Evolutionary conservation across 2,329 filamentous ascomycete species (phyloP).

Genomic region (Daldinia eschscholtzii): DNA sequence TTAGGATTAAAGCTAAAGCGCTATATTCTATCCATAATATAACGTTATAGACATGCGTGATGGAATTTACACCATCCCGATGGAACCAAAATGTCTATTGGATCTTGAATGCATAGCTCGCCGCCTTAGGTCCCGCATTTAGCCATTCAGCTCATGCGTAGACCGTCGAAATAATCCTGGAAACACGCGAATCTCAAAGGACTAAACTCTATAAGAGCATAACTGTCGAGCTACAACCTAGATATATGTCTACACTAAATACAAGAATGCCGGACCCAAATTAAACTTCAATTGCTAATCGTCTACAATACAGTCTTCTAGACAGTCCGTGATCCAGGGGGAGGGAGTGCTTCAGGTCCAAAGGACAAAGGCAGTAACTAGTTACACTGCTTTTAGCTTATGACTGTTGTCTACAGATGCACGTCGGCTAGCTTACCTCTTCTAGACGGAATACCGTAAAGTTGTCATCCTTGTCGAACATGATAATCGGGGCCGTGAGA

Average conservation of each 20-base stretch:
- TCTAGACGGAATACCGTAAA: constrained; percentile 78
- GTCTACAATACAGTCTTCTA: constrained; percentile 6
- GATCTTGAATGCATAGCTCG: constrained; percentile 21
- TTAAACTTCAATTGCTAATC: constrained; percentile 4
- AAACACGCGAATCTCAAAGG: constrained; percentile 13
- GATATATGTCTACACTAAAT: neutral
- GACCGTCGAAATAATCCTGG: constrained; percentile 3
- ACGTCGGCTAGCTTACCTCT: constrained; percentile 64
- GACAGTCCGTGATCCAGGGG: constrained; percentile 48
- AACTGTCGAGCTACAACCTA: constrained; percentile 11
- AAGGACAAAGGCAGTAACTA: constrained; percentile 78
- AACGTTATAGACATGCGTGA: neutral
- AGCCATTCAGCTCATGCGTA: constrained; percentile 11
- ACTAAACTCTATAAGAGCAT: constrained; percentile 18
- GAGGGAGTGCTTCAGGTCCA: constrained; percentile 70
- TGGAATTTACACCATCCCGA: neutral
- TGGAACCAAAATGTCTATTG: constrained; percentile 18
- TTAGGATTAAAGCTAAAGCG: neutral
- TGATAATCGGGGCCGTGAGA: constrained; percentile 81
- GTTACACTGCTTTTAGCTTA: constrained; percentile 20
- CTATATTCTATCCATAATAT: neutral
- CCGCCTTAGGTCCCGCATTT: constrained; percentile 19
- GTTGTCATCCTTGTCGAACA: constrained; percentile 88
- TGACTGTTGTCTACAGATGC: constrained; percentile 8
- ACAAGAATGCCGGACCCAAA: neutral